Evolutionary conservation across 1,284 basidiomycete species (phyloP).

Genomic region (Pseudozyma thailandica): DNA sequence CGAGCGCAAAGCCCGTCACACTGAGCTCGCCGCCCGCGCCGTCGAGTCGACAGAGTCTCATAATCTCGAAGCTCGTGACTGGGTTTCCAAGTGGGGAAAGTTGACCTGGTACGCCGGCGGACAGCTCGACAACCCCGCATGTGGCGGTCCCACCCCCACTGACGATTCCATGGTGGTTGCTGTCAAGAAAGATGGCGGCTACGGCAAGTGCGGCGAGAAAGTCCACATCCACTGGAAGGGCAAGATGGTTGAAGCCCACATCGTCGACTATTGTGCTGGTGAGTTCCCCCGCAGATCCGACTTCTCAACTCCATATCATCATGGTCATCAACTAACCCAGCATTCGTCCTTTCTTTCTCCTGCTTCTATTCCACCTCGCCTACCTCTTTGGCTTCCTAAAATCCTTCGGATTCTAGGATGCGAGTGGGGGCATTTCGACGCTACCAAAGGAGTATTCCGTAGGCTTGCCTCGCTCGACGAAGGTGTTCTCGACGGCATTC

Average conservation of each 20-base stretch:
- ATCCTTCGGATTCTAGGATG: no score
- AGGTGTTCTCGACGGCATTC: constrained; percentile 55
- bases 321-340: no score
- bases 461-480: constrained; percentile 51
- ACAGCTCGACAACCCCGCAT: constrained; percentile 61
- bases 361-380: neutral
- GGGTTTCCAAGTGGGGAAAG: constrained; percentile 44
- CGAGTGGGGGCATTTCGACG: constrained; percentile 57
- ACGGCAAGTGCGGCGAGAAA: constrained; percentile 59
- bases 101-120: constrained; percentile 60
- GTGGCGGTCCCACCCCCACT: constrained; percentile 57
- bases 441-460: constrained; percentile 54
- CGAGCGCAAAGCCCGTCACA: constrained; percentile 57
- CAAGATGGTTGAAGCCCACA: constrained; percentile 54
- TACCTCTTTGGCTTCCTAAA: neutral
- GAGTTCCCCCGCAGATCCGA: neutral
- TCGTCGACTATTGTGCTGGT: constrained; percentile 57
- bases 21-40: constrained; percentile 21
- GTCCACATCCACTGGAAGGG: constrained; percentile 59
- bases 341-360: neutral
- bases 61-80: constrained; percentile 45
- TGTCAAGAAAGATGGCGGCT: constrained; percentile 54
- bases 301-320: no score
- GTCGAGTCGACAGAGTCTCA: neutral
- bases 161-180: constrained; percentile 58